A percentile compares a stretch with the other conserved stretches of the same genome.
Conservation (phyloP, 2,329 filamentous ascomycete genomes). For the Lecanicillium sp. region DNA sequence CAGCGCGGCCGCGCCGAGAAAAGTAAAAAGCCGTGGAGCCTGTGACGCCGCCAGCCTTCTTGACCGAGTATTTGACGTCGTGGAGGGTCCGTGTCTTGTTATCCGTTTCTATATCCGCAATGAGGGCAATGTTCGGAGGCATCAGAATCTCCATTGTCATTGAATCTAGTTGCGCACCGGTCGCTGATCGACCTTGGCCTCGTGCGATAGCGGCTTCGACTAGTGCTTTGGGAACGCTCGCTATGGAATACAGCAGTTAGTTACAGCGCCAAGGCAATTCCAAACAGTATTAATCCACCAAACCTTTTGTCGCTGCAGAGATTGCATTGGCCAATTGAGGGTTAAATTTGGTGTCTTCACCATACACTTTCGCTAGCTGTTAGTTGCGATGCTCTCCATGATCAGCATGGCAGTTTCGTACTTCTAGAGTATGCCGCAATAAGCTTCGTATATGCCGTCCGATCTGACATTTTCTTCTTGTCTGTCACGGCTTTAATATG, state of each 20-base stretch:
- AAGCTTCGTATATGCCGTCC: constrained; percentile 59
- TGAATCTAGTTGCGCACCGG: constrained; percentile 67
- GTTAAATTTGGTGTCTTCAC: constrained; percentile 65
- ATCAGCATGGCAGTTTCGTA: constrained; percentile 25
- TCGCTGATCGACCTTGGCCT: constrained; percentile 73
- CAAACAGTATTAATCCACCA: not conserved
- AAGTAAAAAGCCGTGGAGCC: constrained; percentile 81
- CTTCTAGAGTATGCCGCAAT: constrained; percentile 69
- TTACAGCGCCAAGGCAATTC: not conserved
- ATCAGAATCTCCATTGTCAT: constrained; percentile 75
- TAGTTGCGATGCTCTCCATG: not conserved
- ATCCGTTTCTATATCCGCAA: constrained; percentile 82
- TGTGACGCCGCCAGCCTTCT: constrained; percentile 58
- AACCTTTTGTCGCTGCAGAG: constrained; percentile 69
- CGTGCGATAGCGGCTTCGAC: constrained; percentile 84
- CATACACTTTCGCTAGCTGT: constrained; percentile 50
- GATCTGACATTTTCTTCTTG: constrained; percentile 64
- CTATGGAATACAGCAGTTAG: constrained; percentile 27
- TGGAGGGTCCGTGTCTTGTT: constrained; percentile 65
- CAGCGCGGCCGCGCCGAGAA: constrained; percentile 65
- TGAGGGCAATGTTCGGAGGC: constrained; percentile 65
- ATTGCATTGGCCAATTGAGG: constrained; percentile 67
- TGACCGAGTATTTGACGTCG: constrained; percentile 64
- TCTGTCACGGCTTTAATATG: constrained; percentile 91
- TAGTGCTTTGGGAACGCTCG: constrained; percentile 70